Percentiles rank a stretch among this genome's conserved stretches.
Evolutionary conservation across 2,329 filamentous ascomycete species (phyloP).

Genomic region (Corynespora cassiicola): DNA sequence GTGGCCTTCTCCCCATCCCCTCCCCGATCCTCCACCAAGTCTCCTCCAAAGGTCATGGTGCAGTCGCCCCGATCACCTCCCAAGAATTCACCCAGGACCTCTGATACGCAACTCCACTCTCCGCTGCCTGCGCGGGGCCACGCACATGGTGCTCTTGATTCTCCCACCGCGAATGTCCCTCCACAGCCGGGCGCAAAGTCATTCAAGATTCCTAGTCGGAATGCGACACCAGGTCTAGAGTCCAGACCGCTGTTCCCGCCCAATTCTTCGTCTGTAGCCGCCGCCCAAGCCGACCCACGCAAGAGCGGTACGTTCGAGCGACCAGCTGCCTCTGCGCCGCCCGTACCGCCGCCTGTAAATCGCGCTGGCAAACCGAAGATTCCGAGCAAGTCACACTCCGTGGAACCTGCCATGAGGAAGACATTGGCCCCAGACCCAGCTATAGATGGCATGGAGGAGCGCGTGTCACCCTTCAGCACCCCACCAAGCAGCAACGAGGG

Average conservation of each 20-base stretch:
- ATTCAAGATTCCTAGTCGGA: conserved; percentile 48
- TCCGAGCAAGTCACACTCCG: conserved; percentile 52
- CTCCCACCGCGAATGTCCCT: conserved; percentile 19
- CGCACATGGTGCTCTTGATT: conserved; percentile 33
- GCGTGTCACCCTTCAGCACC: conserved; percentile 82
- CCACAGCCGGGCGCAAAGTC: conserved; percentile 31
- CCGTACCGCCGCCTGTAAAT: conserved; percentile 75
- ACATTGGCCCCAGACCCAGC: conserved; percentile 49
- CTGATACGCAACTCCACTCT: conserved; percentile 35
- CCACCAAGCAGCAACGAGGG: conserved; percentile 79
- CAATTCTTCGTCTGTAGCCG: conserved; percentile 10
- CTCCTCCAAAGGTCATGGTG: conserved; percentile 71
- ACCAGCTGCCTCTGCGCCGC: conserved; percentile 48
- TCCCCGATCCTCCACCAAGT: conserved; percentile 54
- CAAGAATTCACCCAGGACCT: conserved; percentile 60
- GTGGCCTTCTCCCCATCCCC: conserved; percentile 54
- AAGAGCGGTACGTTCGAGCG: conserved; percentile 30
- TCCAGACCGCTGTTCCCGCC: conserved; percentile 37
- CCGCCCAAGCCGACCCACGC: conserved; percentile 31
- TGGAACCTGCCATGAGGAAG: conserved; percentile 26
- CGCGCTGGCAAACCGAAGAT: conserved; percentile 80
- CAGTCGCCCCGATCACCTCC: conserved; percentile 73
- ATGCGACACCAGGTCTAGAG: conserved; percentile 50
- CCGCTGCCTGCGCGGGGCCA: conserved; percentile 38
- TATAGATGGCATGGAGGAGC: conserved; percentile 49